Base-by-base conservation (phyloP, 768 basidiomycete genomes). In the Hygrophoropsis aurantiaca region DNA sequence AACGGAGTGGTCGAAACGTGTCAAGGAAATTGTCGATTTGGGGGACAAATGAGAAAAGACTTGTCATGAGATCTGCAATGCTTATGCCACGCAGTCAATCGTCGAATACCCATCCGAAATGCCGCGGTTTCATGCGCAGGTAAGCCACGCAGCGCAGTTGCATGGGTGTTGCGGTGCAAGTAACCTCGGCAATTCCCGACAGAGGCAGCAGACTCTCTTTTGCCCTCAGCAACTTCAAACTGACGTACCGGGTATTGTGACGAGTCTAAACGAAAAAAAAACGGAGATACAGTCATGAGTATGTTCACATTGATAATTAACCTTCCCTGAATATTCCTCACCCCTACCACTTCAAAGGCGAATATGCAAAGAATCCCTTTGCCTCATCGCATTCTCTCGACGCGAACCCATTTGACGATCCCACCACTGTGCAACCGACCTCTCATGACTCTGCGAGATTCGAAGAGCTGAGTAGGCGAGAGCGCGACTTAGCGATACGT, bases 321-420 rank as follows among this genome's bases (percentile, higher is more conserved):
- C 9, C 1, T 18, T 3, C 2, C 9, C 16, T 16, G 36, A 13
- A 26, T 27, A 11, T 42, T n/a, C 16, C 56, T 54, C 11, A 58
- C 19, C 46, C 5, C 10, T 18, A 18, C 30, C 6, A 6, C 8
- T 34, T 2, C 26, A 40, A 24, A 58, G 52, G 54, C 58, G 69
- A 61, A 20, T 60, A 55, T 55, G 74, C 74, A 39, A 78, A 87
- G 61, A 91, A 93, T 55, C 90, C 90, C 0, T 93, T 93, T 67
- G 84, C 88, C 8, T 91, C 90, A 9, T 81, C 85, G 13, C 81
- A 89, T 58, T 89, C 89, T 3, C 84, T 93, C 41, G 91, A 92
- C 61, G 75, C 81, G 46, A 94, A 94, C 66, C 91, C 91, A 2
- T 94, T 94, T 62, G 90, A 91, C 57, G 92, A 94, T 78, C 89